phyloP scores from a whole-genome alignment of 2,329 filamentous ascomycete species.

The Hirsutella rhossiliensis region DNA sequence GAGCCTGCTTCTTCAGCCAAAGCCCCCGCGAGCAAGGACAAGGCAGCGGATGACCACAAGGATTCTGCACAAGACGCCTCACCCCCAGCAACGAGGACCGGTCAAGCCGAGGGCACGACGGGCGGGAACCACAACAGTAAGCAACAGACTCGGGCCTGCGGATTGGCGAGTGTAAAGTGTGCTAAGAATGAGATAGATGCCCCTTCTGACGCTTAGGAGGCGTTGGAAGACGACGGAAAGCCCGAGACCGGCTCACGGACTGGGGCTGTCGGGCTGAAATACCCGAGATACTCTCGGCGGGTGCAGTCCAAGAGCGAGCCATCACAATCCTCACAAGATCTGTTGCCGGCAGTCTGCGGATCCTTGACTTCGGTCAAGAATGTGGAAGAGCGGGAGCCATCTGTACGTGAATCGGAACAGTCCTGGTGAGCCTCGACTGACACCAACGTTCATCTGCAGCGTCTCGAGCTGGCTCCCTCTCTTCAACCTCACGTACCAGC shows the following conservation, averaged over 20 bases:
- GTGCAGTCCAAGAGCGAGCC: slow-evolving; percentile 37
- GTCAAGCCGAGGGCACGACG: not conserved
- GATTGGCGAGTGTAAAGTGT: not conserved
- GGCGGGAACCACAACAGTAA: slow-evolving; percentile 5
- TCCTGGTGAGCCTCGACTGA: not conserved
- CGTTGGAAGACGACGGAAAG: slow-evolving; percentile 8
- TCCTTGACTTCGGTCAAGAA: not conserved
- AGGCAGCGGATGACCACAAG: too few species aligned
- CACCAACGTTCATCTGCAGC: slow-evolving; percentile 3
- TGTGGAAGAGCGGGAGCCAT: not conserved
- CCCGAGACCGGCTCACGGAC: slow-evolving; percentile 3
- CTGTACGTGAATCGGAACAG: slow-evolving; percentile 3
- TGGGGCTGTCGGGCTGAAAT: slow-evolving; percentile 13
- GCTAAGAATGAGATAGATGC: slow-evolving; percentile 8
- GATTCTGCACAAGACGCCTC: not conserved
- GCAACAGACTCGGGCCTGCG: not conserved
- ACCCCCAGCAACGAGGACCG: not conserved
- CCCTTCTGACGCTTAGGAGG: slow-evolving; percentile 8
- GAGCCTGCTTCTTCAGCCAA: not conserved
- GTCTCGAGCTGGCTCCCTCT: slow-evolving; percentile 15
- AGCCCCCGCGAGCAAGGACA: not conserved
- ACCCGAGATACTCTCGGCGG: slow-evolving; percentile 29
- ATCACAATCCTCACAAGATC: slow-evolving; percentile 11
- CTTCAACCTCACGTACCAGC: slow-evolving; percentile 3
- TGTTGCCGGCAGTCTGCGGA: slow-evolving; percentile 5